Evolutionary conservation across 1,284 basidiomycete species (phyloP), one percentile per base, ranked within the genome.

Genomic region (Ustilago loliicola): DNA sequence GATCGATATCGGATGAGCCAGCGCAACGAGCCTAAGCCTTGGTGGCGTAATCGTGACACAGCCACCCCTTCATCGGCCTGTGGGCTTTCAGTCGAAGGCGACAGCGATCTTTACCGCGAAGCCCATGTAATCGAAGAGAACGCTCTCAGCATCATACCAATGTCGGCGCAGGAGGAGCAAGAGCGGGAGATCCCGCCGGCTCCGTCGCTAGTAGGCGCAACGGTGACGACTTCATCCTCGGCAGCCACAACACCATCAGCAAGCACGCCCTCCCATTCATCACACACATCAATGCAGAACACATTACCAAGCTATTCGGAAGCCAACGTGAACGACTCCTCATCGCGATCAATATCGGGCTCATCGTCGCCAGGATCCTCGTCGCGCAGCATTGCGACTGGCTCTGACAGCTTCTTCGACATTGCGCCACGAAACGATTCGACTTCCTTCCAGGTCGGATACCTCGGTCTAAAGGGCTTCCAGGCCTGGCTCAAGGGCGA

Each of bases 381-480:
- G 10, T 42, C 64, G 6, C 27, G 10, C 6, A 30, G 8, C 19
- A 34, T 19, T 1, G 32, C 50, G n/a, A 25, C 23, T 36, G 38
- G 56, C 25, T 47, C 36, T 21, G 72, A 72, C 13, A 55, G 21
- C 76, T 83, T 85, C 60, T 85, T 86, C 55, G 85, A 86, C 54
- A 80, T 86, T 40, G 83, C 68, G 0, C 83, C 83, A 6, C 71
- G 76, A 10, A 66, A 65, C 50, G 84, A 85, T 40, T 77, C 80
- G 9, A 74, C 83, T 2, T 84, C 83, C 13, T 86, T 86, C 55
- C 85, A 86, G 66, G 77, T 75, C 11, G 85, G 85, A 32, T 85
- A 85, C 55, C 73, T 85, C 5, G 85, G 85, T 5, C 54, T 85
- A 17, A 66, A 77, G 6, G 83, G 79, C 21, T 79, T 80, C 34